A percentile compares a stretch with the other conserved stretches of the same genome.
Conservation (phyloP, 164 flowering plant genomes). For the Echeveria elegans region DNA sequence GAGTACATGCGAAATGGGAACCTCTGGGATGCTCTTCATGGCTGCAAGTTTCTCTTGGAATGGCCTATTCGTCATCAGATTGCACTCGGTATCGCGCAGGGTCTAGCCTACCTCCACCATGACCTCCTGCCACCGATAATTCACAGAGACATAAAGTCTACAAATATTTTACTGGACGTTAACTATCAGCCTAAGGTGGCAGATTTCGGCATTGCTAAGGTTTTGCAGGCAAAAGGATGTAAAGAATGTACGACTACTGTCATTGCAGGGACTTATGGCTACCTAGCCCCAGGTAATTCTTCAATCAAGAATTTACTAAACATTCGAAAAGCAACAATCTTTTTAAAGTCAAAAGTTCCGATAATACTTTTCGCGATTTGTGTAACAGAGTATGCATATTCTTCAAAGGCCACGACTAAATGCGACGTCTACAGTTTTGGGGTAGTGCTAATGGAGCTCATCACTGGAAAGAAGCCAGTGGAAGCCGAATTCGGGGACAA, state of each 20-base stretch:
- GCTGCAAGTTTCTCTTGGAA: constrained; percentile 41
- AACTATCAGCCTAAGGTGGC: constrained; percentile 84
- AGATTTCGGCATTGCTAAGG: constrained; percentile 94
- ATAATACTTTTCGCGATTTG: neutral
- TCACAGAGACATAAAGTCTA: constrained; percentile 21
- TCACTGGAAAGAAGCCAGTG: constrained; percentile 86
- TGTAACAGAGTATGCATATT: constrained; percentile 68
- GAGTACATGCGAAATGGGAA: constrained; percentile 97
- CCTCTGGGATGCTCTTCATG: constrained; percentile 84
- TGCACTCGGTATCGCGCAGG: constrained; percentile 84
- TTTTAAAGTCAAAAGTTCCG: neutral
- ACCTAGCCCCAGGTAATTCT: constrained; percentile 83
- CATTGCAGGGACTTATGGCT: constrained; percentile 91
- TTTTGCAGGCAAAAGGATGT: constrained; percentile 60
- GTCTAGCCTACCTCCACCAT: constrained; percentile 91
- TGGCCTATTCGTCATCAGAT: constrained; percentile 83
- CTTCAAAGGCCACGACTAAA: constrained; percentile 79
- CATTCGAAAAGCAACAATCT: neutral
- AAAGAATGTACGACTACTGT: constrained; percentile 66
- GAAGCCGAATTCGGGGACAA: constrained; percentile 82
- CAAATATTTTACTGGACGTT: constrained; percentile 70
- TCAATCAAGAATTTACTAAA: constrained; percentile 1
- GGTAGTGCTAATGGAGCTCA: constrained; percentile 55
- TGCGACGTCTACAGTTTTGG: constrained; percentile 56
- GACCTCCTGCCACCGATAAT: constrained; percentile 69